Conservation (phyloP, 2,329 filamentous ascomycete species). For the Penicillium sp. region DNA sequence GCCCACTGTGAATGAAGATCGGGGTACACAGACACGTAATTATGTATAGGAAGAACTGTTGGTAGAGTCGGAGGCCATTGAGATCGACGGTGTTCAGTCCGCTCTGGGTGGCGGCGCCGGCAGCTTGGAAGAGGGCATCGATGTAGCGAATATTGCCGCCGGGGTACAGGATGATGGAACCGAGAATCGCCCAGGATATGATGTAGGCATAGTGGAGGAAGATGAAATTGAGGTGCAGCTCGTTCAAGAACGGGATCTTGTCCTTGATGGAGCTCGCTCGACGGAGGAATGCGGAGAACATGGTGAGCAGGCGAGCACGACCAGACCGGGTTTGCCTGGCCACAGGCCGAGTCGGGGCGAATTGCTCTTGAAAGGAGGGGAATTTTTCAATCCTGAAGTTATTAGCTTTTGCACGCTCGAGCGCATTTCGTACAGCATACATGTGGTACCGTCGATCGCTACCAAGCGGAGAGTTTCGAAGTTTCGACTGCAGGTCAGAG, state of each 20-base stretch:
- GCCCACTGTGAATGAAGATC: conserved; percentile 79
- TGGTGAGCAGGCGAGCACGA: conserved; percentile 20
- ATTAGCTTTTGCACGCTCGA: conserved; percentile 2
- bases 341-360: conserved; percentile 10
- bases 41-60: conserved; percentile 73
- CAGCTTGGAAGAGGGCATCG: conserved; percentile 86
- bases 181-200: conserved; percentile 69
- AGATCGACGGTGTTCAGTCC: conserved; percentile 79
- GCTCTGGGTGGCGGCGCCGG: conserved; percentile 84
- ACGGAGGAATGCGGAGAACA: conserved; percentile 32
- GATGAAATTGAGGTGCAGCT: conserved; percentile 48
- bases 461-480: conserved; percentile 17
- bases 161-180: conserved; percentile 75
- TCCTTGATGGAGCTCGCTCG: conserved; percentile 28
- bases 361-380: conserved; percentile 16
- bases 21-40: conserved; percentile 76
- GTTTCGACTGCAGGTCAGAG: conserved; percentile 7
- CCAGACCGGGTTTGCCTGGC: conserved; percentile 15
- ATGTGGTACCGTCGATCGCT: conserved; percentile 24
- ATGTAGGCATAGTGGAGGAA: conserved; percentile 70
- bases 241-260: conserved; percentile 40
- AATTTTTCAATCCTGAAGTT: conserved; percentile 19
- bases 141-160: conserved; percentile 70
- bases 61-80: conserved; percentile 68
- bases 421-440: conserved; percentile 12